Evolutionary conservation across 345 rosid species (phyloP), one percentile per base, ranked within the genome.

Genomic region (Syzygium aqueum): DNA sequence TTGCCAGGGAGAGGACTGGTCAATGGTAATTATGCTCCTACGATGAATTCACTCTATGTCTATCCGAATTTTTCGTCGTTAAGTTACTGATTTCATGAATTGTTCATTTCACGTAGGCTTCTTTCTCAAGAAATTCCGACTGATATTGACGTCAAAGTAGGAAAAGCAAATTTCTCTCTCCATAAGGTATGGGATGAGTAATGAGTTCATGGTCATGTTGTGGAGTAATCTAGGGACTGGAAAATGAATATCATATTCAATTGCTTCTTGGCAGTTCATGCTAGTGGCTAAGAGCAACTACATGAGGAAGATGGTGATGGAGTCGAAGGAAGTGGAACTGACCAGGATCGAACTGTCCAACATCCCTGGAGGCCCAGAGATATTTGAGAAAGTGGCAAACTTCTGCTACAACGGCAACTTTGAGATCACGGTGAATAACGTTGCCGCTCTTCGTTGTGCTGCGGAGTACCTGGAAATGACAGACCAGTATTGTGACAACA

Each of bases 371-470:
- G 99, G 99, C 53, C 94, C 98, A 3, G 96, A 95, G 89, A 93
- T 92, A 86, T 95, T 97, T 61, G 98, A 95, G 92, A 97, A 95
- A 90, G 97, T 95, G 1, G 98, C 96, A 0, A 96, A 94, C 27
- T 97, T 96, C 92, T 97, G 98, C 89, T 97, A 97, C 86, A 95
- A 98, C 3, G 93, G 95, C 80, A 94, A 97, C 93, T 97, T 97
- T 25, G 99, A 97, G 89, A 96, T 96, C 88, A 97, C 98, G 0
- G 96, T 97, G 7, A 96, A 97, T 51, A 96, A 97, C 92, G 97
- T 95, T 25, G 99, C 98, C 7, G 95, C 96, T 77, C 97, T 97
- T 61, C 96, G 91, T n/a, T 97, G 99, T 86, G 97, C 99, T 2
- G 98, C 96, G 0, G 98, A 96, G 91, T 95, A 92, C 87, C 97